Evolutionary conservation across 2,329 filamentous ascomycete genomes (phyloP).

Genomic region (Chalara sp.): DNA sequence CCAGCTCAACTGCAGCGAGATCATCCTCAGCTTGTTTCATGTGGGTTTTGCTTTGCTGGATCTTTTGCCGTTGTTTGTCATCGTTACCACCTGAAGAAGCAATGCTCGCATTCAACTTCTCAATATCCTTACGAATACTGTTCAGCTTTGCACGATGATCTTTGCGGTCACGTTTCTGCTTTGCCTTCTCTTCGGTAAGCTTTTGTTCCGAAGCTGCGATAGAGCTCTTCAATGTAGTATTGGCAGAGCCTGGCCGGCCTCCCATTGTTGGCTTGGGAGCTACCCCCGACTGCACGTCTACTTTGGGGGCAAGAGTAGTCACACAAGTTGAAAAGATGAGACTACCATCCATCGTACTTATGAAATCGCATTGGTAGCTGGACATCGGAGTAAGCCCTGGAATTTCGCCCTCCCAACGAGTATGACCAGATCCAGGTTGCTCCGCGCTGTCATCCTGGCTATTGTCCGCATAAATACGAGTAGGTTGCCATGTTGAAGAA

Average conservation of each 20-base stretch:
- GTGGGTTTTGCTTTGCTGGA: conserved; percentile 68
- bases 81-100: conserved; percentile 66
- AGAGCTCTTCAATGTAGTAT: conserved; percentile 69
- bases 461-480: conserved; percentile 54
- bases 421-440: conserved; percentile 31
- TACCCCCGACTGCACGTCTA: conserved; percentile 25
- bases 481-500: conserved; percentile 73
- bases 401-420: conserved; percentile 65
- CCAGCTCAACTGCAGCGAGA: conserved; percentile 42
- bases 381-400: conserved; percentile 63
- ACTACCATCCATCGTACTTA: conserved; percentile 58
- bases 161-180: conserved; percentile 64
- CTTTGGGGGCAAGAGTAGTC: conserved; percentile 27
- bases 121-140: conserved; percentile 65
- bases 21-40: conserved; percentile 60
- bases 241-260: conserved; percentile 68
- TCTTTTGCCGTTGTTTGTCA: conserved; percentile 68
- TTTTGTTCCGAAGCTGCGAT: conserved; percentile 67
- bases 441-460: conserved; percentile 26
- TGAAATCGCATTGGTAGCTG: conserved; percentile 74
- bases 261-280: conserved; percentile 46
- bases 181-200: conserved; percentile 60
- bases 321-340: conserved; percentile 68
- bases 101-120: conserved; percentile 58
- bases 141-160: conserved; percentile 67